Base-by-base conservation (phyloP, 78 protist species). In the Polysphondylium violaceum region DNA sequence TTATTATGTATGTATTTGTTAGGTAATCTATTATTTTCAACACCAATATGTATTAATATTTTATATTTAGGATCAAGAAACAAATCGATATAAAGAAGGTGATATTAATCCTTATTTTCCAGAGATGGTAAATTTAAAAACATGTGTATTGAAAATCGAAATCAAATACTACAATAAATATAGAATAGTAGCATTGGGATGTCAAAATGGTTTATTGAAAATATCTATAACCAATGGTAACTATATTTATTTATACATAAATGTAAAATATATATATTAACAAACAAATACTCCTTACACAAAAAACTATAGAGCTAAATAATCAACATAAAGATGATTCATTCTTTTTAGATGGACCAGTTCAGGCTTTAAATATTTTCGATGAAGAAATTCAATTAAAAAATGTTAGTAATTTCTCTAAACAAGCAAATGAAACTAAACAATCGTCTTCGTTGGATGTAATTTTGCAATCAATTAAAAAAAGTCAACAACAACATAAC, bases 321-420 rank as follows among this genome's bases (percentile, higher is more conserved):
- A 83, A 83, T 27, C 33, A 83, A 43, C 16, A 9, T 11, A 69
- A 23, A 60, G 27, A 21, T 36, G 91, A 83, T 41, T 67, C 79
- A 27, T 83, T 60, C 25, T 83, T 40, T 43, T 81, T 83, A 31
- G 91, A 83, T 83, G 91, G 91, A 2, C 91, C 91, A 55, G 91
- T 83, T 36, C 78, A 83, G n/a, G 21, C 91, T 8, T 19, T 83
- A 17, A 50, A 47, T 50, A 64, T 83, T 19, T 83, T 36, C 58
- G 55, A 19, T 35, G 79, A 69, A 72, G 31, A 72, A 4, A 14
- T 4, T 6, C 63, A 56, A 56, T 14, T 56, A 23, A 75, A 23
- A 12, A 61, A 61, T 61, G 69, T 16, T 29, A 29, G 4, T 61
- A 6, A 61, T 61, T 61, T 61, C 31, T 6, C 23, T 29, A 12